A percentile compares a stretch with the other conserved stretches of the same genome.
Evolutionary conservation across 2,329 filamentous ascomycete species (phyloP).

Genomic region (Ophidiomyces ophidiicola): DNA sequence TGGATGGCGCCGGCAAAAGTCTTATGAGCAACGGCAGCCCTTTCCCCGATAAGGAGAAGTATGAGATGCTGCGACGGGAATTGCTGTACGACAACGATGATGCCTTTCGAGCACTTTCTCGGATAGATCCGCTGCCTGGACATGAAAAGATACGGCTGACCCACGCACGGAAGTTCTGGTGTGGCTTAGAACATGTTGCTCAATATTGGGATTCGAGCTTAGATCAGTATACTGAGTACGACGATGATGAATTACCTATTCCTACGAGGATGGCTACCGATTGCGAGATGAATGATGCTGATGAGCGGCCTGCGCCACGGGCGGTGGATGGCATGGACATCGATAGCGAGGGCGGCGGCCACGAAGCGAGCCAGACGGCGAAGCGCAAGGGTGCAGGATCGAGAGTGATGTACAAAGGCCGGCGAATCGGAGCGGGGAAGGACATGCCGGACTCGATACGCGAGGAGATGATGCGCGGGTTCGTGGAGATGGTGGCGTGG

Average conservation of each 20-base stretch:
- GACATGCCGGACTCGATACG: conserved; percentile 50
- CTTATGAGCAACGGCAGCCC: conserved; percentile 39
- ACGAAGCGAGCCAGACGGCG: conserved; percentile 10
- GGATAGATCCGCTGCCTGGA: conserved; percentile 35
- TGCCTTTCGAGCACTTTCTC: conserved; percentile 44
- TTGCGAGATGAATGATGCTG: no score
- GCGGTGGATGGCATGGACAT: conserved; percentile 14
- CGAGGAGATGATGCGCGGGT: conserved; percentile 42
- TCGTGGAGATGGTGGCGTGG: conserved; percentile 48
- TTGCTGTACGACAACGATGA: conserved; percentile 44
- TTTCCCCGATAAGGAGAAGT: conserved; percentile 38
- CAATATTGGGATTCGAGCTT: conserved; percentile 51
- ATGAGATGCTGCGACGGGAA: conserved; percentile 39
- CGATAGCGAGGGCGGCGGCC: conserved; percentile 15
- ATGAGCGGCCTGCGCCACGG: conserved; percentile 4
- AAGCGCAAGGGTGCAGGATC: not conserved
- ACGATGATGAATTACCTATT: conserved; percentile 18
- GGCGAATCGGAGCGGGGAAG: conserved; percentile 44
- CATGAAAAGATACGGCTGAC: conserved; percentile 40
- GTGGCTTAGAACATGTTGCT: conserved; percentile 45
- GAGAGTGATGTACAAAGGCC: conserved; percentile 42
- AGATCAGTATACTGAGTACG: conserved; percentile 43
- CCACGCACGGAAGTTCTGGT: conserved; percentile 50
- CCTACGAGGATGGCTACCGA: not conserved
- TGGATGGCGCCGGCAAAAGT: conserved; percentile 18